Conservation (phyloP, 768 basidiomycete genomes). For the Naganishia friedmannii region DNA sequence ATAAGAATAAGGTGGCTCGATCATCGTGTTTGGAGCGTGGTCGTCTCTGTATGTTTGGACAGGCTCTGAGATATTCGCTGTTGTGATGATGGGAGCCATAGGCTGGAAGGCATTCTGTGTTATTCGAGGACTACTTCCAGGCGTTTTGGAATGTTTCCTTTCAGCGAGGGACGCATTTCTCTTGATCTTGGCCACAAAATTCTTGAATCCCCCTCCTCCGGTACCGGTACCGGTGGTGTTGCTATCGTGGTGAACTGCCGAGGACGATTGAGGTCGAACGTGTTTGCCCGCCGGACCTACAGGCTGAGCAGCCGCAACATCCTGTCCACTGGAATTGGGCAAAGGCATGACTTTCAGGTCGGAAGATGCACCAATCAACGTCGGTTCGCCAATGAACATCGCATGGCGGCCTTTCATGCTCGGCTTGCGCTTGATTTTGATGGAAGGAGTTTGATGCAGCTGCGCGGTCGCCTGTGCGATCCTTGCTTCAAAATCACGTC, state of each 20-base stretch:
- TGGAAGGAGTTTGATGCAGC: conserved; percentile 8
- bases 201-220: conserved; percentile 21
- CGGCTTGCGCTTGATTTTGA: conserved; percentile 3
- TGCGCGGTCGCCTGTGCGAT: conserved; percentile 28
- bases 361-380: conserved; percentile 19
- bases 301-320: neutral
- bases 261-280: conserved; percentile 12
- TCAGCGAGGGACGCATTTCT: conserved; percentile 23
- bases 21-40: neutral
- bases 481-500: conserved; percentile 29
- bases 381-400: conserved; percentile 23
- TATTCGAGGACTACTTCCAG: neutral
- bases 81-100: neutral
- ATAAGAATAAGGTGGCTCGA: neutral
- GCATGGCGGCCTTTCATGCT: conserved; percentile 21
- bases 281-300: neutral
- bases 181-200: conserved; percentile 26
- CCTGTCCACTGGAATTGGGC: neutral
- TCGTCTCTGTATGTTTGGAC: neutral
- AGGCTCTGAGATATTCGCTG: neutral
- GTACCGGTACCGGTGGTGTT: neutral
- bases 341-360: conserved; percentile 21
- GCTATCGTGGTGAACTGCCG: neutral
- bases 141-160: conserved; percentile 14
- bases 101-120: conserved; percentile 2